Base-by-base conservation (phyloP, 2,329 filamentous ascomycete species). In the Ophiosphaerella narmari region DNA sequence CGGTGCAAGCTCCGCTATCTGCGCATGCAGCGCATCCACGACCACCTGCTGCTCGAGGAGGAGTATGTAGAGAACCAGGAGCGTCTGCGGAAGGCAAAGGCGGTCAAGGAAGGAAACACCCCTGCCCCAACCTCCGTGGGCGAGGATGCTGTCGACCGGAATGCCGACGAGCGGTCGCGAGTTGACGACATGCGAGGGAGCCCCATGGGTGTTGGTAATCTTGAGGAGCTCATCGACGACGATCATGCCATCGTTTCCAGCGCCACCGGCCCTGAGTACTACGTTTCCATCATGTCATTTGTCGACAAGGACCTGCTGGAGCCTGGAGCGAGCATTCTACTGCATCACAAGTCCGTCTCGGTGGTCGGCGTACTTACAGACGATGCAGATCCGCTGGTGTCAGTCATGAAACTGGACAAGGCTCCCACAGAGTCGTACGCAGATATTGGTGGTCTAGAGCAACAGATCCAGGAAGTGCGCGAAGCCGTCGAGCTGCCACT, bases 51-150 rank as follows among this genome's bases (percentile, higher is more conserved):
- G 55, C 85, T 99, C 26, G 94, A 99, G 75, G 94, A 99, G 74
- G 94, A 99, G 77, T 99, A 96, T 62, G 94, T 99, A 55, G 93
- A 97, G 81, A 99, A 99, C 75, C 94, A 99, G 77, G 94, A 99
- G 77, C 90, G 91, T 39, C 81, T 97, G 66, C 87, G 95, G 67
- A 97, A 96, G 76, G 88, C 91, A 57, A 97, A 96, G 82, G 88
- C 85, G 47, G 66, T 59, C 26, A 71, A 66, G 48, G 62, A 65
- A 36, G 86, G 84, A 47, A 79, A 83, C 50, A 82, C 80, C 23
- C 85, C 84, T 43, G 79, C 75, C 33, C 76, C 77, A 36, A 78
- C 78, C 18, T 21, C 18, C 35, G 80, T 82, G 36, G 83, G 83
- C 26, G 90, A 92, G 59, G 92, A 96, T 63, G 85, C 88, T 37